A percentile compares a stretch with the other conserved stretches of the same genome.
phyloP scores from a whole-genome alignment of 169 alveolate genomes.

The Eimeria praecox region DNA sequence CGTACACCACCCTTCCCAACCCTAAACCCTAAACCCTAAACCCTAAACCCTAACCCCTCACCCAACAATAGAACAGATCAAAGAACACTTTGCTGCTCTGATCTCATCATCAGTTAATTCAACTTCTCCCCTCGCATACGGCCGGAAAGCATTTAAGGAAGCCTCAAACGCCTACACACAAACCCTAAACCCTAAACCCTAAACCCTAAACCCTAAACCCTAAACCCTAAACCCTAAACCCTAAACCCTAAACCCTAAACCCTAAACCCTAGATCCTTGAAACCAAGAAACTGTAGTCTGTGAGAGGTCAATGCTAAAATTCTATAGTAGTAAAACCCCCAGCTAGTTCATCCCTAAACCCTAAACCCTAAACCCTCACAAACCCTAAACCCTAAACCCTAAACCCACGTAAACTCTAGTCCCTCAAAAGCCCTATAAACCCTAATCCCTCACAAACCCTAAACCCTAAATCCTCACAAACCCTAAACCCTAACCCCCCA shows the following conservation, averaged over 20 bases:
- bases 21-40: slow-evolving; percentile 5
- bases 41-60: slow-evolving; percentile 11
- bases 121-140: too few relatives aligned
- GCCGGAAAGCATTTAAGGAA: too few relatives aligned
- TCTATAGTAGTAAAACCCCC: too few relatives aligned
- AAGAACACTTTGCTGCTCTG: too few relatives aligned
- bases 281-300: too few relatives aligned
- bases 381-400: slow-evolving; percentile 25
- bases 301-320: too few relatives aligned
- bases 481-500: slow-evolving; percentile 1
- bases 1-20: neutral
- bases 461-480: too few relatives aligned
- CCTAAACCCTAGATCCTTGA: slow-evolving; percentile 24
- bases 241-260: slow-evolving; percentile 26
- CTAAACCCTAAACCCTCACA: slow-evolving; percentile 4
- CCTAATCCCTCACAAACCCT: neutral
- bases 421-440: neutral
- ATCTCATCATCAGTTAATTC: too few relatives aligned
- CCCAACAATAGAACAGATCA: too few relatives aligned
- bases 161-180: neutral
- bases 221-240: slow-evolving; percentile 2
- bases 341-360: too few relatives aligned
- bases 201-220: neutral
- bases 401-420: neutral
- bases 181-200: slow-evolving; percentile 31